Percentiles rank a stretch among this genome's conserved stretches.
Conservation (phyloP, 2,329 filamentous ascomycete genomes). For the Emmonsiellopsis sp. region DNA sequence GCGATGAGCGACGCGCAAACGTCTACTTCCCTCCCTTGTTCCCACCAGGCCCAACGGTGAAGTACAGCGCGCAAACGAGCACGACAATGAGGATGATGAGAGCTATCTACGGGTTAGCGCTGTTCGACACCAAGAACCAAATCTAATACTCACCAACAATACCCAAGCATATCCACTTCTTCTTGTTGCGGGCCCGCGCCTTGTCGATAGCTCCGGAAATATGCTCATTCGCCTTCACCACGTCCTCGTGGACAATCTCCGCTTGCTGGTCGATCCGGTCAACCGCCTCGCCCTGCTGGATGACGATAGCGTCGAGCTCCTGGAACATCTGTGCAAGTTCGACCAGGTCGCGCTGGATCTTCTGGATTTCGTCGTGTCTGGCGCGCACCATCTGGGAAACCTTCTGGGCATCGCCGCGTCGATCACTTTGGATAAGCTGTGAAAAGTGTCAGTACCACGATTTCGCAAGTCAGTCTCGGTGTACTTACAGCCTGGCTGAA, state of each 20-base stretch:
- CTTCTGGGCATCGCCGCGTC: slow-evolving; percentile 69
- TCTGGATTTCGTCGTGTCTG: slow-evolving; percentile 77
- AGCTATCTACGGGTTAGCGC: slow-evolving; percentile 26
- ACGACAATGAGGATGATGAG: slow-evolving; percentile 46
- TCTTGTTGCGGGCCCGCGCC: slow-evolving; percentile 69
- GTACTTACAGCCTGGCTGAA: slow-evolving; percentile 65
- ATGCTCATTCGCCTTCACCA: slow-evolving; percentile 76
- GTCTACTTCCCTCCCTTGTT: slow-evolving; percentile 2
- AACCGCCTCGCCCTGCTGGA: slow-evolving; percentile 76
- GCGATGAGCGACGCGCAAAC: not conserved
- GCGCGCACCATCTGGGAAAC: slow-evolving; percentile 72
- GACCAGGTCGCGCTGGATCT: slow-evolving; percentile 85
- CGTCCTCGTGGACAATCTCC: slow-evolving; percentile 74
- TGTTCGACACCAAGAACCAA: not conserved
- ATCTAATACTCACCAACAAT: slow-evolving; percentile 50
- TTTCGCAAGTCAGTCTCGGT: not conserved
- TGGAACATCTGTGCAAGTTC: slow-evolving; percentile 82
- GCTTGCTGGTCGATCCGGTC: slow-evolving; percentile 76
- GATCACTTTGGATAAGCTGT: slow-evolving; percentile 66
- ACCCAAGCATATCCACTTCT: slow-evolving; percentile 94
- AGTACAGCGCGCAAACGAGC: slow-evolving; percentile 36
- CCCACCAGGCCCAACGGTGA: slow-evolving; percentile 12
- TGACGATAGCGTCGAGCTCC: slow-evolving; percentile 75
- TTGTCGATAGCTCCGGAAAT: slow-evolving; percentile 74
- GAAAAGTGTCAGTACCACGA: not conserved